A percentile compares a stretch with the other conserved stretches of the same genome.
These are phyloP conservation scores for Colletotrichum sp. DNA, from an alignment of 2,329 filamentous ascomycete species.

Conservation along the genomic window DNA sequence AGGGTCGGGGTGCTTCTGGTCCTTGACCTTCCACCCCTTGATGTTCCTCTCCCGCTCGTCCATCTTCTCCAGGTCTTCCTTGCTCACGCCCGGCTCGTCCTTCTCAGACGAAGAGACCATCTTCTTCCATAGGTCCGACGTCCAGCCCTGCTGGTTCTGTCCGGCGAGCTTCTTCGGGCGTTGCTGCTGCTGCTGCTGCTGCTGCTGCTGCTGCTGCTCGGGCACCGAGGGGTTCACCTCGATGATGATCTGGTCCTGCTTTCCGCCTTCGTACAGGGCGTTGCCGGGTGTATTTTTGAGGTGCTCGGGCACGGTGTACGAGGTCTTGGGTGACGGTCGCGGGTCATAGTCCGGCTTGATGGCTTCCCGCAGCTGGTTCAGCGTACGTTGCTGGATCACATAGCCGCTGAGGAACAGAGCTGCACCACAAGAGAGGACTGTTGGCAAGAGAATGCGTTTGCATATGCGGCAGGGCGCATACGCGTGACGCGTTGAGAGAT, in stretches of 20 bases:
- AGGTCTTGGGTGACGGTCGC: slow-evolving; percentile 49
- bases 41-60: slow-evolving; percentile 22
- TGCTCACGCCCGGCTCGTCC: slow-evolving; percentile 5
- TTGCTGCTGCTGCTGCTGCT: slow-evolving; percentile 16
- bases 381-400: slow-evolving; percentile 83
- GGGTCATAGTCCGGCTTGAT: slow-evolving; percentile 59
- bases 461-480: neutral
- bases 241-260: slow-evolving; percentile 30
- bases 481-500: neutral
- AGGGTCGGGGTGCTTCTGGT: slow-evolving; percentile 37
- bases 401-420: slow-evolving; percentile 90
- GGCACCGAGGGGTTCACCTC: slow-evolving; percentile 40
- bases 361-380: slow-evolving; percentile 76
- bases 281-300: slow-evolving; percentile 50
- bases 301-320: slow-evolving; percentile 51
- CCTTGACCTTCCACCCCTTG: slow-evolving; percentile 25
- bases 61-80: slow-evolving; percentile 27
- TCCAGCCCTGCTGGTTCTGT: slow-evolving; percentile 14
- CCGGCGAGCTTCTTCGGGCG: slow-evolving; percentile 18
- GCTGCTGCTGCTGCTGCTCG: slow-evolving; percentile 18
- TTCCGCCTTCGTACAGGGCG: slow-evolving; percentile 28
- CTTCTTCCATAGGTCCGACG: slow-evolving; percentile 14
- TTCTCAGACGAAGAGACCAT: neutral
- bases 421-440: slow-evolving; percentile 78
- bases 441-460: neutral